phyloP scores from a whole-genome alignment of 768 basidiomycete genomes.

The Pulveroboletus sp. region DNA sequence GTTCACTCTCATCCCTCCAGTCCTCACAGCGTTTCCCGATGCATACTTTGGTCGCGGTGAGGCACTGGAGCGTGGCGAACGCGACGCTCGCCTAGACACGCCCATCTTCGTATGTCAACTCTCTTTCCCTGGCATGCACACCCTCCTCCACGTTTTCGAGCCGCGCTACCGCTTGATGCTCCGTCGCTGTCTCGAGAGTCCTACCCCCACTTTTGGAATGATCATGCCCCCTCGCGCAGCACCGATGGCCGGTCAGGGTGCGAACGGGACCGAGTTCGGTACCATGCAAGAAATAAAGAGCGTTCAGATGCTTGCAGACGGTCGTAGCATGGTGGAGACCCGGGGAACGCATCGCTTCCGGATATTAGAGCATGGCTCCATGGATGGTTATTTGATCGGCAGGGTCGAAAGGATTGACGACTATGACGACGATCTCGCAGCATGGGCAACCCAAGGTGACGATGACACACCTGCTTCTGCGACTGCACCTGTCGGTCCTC shows the following conservation, averaged over 20 bases:
- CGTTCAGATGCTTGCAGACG: conserved; percentile 86
- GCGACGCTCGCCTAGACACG: conserved; percentile 74
- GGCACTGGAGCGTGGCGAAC: conserved; percentile 70
- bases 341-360: conserved; percentile 73
- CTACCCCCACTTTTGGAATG: conserved; percentile 87
- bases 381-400: conserved; percentile 90
- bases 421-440: conserved; percentile 33
- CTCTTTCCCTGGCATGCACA: conserved; percentile 88
- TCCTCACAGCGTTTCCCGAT: conserved; percentile 66
- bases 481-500: not conserved
- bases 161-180: conserved; percentile 96
- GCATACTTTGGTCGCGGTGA: conserved; percentile 61
- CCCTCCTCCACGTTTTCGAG: conserved; percentile 88
- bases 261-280: conserved; percentile 57
- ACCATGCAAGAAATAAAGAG: conserved; percentile 89
- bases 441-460: conserved; percentile 22
- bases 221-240: conserved; percentile 62
- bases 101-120: conserved; percentile 91
- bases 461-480: conserved; percentile 10
- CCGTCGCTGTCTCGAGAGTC: conserved; percentile 82
- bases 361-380: conserved; percentile 72
- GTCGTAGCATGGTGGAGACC: conserved; percentile 81
- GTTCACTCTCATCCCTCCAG: conserved; percentile 32
- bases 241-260: conserved; percentile 19
- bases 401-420: conserved; percentile 60